Evolutionary conservation across 495 filamentous ascomycete species (phyloP).

Genomic region (Penicillium cataractarum): DNA sequence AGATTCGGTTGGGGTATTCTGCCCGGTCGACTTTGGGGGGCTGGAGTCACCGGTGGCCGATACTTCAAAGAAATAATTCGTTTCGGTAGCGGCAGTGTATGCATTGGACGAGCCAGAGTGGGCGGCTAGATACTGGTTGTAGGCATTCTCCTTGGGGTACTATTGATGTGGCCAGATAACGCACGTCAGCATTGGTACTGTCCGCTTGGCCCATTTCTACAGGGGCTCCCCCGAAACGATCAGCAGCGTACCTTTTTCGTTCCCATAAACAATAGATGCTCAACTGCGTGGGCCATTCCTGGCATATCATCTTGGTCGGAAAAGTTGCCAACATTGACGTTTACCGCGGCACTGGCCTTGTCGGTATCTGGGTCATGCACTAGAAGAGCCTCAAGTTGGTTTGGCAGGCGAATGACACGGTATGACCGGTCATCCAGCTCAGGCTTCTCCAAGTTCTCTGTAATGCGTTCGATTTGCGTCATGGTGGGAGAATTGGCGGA

Average conservation of each 20-base stretch:
- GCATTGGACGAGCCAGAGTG: conserved; percentile 94
- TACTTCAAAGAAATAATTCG: conserved; percentile 98
- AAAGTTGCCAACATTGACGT: conserved; percentile 95
- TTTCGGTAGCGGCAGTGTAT: conserved; percentile 90
- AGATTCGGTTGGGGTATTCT: conserved; percentile 34
- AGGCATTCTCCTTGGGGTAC: conserved; percentile 95
- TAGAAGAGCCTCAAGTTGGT: conserved; percentile 89
- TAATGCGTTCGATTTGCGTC: conserved; percentile 65
- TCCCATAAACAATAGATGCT: conserved; percentile 97
- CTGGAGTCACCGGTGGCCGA: conserved; percentile 65
- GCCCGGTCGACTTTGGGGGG: conserved; percentile 39
- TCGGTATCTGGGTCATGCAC: conserved; percentile 96
- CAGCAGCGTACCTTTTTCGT: conserved; percentile 76
- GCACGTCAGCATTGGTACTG: conserved; percentile 18
- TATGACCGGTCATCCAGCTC: conserved; percentile 88
- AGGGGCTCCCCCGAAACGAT: background rate
- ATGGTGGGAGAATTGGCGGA: conserved; percentile 38
- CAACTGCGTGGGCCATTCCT: conserved; percentile 90
- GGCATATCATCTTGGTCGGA: conserved; percentile 89
- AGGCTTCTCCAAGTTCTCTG: conserved; percentile 83
- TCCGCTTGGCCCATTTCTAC: background rate
- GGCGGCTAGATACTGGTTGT: conserved; percentile 86
- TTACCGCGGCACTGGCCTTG: conserved; percentile 93
- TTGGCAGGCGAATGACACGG: conserved; percentile 80
- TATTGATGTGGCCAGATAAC: conserved; percentile 30